Evolutionary conservation across 352 stramenopile genomes (phyloP).

Genomic region (Phytophthora sojae): DNA sequence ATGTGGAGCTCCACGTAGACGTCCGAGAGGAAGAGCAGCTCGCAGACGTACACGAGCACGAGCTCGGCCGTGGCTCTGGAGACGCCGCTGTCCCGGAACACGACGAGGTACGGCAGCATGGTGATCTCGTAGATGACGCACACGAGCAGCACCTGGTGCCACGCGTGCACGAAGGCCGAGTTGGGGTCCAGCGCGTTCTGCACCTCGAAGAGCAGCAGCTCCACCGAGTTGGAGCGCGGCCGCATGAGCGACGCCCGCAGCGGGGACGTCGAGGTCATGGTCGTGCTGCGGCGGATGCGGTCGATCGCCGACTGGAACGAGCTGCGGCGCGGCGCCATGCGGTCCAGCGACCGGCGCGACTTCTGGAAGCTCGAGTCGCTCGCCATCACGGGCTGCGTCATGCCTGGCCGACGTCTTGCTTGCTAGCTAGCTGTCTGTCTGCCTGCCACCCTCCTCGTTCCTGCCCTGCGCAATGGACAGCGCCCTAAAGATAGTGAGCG

Average conservation of each 20-base stretch:
- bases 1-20: slow-evolving; percentile 76
- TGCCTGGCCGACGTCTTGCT: not conserved
- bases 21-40: slow-evolving; percentile 64
- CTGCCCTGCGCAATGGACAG: too few species aligned
- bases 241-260: slow-evolving; percentile 41
- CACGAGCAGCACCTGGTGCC: slow-evolving; percentile 65
- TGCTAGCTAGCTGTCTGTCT: too few species aligned
- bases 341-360: slow-evolving; percentile 1
- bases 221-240: slow-evolving; percentile 58
- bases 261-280: slow-evolving; percentile 6
- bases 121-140: slow-evolving; percentile 65
- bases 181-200: slow-evolving; percentile 69
- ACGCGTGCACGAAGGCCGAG: slow-evolving; percentile 55
- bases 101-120: slow-evolving; percentile 60
- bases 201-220: slow-evolving; percentile 56
- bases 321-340: slow-evolving; percentile 4
- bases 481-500: slow-evolving; percentile 15
- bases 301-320: slow-evolving; percentile 23
- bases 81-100: slow-evolving; percentile 35
- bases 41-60: slow-evolving; percentile 54
- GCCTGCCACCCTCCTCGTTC: too few species aligned
- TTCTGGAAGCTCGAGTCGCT: slow-evolving; percentile 19
- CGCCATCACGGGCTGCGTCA: not conserved
- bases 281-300: slow-evolving; percentile 26
- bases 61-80: slow-evolving; percentile 41